Base-by-base conservation (phyloP, 2,329 filamentous ascomycete species). In the Ophiostoma triangulosporum region DNA sequence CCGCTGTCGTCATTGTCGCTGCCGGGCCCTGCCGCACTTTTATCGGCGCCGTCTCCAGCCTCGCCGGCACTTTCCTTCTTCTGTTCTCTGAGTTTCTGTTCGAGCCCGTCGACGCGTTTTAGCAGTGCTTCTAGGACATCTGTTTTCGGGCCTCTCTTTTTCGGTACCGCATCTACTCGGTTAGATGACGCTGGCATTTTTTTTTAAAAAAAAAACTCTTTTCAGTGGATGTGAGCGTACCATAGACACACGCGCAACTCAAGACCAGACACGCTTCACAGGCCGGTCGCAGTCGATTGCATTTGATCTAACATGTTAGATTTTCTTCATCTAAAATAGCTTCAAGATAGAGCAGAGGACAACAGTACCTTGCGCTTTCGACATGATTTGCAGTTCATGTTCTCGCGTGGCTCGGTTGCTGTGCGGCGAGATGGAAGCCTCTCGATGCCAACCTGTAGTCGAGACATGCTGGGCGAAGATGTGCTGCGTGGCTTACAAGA, bases 361-460 rank as follows among this genome's bases (percentile, higher is more conserved):
- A 40, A 6, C 5, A 9, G 15, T 57, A 91, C 88, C 83, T 95
- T 95, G 71, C 88, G 78, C 70, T 94, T 94, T 61, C 88, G 80
- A 73, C 88, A 95, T 54, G 87, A 93, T 69, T 95, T 94, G 80
- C 88, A 95, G 68, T 95, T 95, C 88, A 95, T 95, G 32, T 86
- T 86, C 73, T 94, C 88, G 62, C 86, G 81, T 38, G 86, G 86
- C 66, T 93, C 86, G 62, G 80, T 84, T 67, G 76, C 81, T 68
- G 80, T 73, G 40, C 84, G 81, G 58, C 84, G 80, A 53, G 82
- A 76, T 26, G 85, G 84, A 60, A 91, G 72, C 57, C 86, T 80
- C 69, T 90, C 84, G 66, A 91, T 91, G 65, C 85, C 84, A 63
- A 90, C 83, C 71, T 87, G 84, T 27, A 84, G 84, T 62, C 86